Evolutionary conservation across 495 filamentous ascomycete genomes (phyloP), one percentile per base, ranked within the genome.

Genomic region (Xylaria acuta): DNA sequence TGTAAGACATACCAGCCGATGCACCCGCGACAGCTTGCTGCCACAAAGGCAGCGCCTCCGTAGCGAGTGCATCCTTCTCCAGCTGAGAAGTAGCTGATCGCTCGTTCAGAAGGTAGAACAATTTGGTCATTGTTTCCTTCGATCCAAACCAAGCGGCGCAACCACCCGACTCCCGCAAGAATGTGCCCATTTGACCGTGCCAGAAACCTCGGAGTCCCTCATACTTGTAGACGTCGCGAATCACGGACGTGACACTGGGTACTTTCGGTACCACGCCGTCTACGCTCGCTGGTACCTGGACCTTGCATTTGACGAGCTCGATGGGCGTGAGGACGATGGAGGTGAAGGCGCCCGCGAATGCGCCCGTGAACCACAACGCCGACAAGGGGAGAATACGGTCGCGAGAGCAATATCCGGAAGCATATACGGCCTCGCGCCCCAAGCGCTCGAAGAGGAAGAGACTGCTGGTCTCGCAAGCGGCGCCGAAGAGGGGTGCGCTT

Each of bases 231-330:
- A 98, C 88, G 22, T 94, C 88, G 8, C 83, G 84, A 41, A 98
- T 93, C 51, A 97, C 82, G 32, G 93, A 79, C 36, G 82, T 72
- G 22, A 82, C 75, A 65, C 72, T 67, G 18, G 83, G 77, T 30
- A 76, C 76, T 45, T 78, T 70, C 25, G 72, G 53, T 43, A 65
- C 62, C 3, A 62, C 72, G 40, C 78, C 82, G 56, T 72, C 75
- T 8, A 76, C 73, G 45, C 77, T 80, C 3, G 76, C 84, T 8
- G 87, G 83, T 27, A 97, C 94, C 80, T 99, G 97, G 87, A 99
- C 97, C 82, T 95, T 95, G 87, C 97, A 99, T 82, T 99, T 99
- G 77, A 99, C 91, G 59, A 99, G 88, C 80, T 99, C 97, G 67
- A 99, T 94, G 0, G 97, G 97, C 0, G 97, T 99, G 60, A 99